Evolutionary conservation across 2,329 filamentous ascomycete genomes (phyloP), one percentile per base, ranked within the genome.

Genomic region (Kalmusia sp.): DNA sequence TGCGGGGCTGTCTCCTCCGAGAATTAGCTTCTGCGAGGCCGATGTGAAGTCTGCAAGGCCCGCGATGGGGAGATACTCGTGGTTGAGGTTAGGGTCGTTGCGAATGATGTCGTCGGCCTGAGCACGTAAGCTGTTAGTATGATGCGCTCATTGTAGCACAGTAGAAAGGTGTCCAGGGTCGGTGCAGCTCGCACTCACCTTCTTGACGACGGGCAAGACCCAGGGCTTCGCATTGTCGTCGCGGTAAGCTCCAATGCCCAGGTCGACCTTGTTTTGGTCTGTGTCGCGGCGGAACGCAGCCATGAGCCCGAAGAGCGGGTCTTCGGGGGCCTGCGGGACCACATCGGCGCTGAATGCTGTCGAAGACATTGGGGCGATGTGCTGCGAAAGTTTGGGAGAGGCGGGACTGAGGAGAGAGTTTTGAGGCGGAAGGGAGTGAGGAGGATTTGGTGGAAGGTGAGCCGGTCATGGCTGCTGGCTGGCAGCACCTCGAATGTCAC

Each of bases 11-110:
- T 90, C 85, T 34, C 77, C 76, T 46, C 95, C 93, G 27, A 98
- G 84, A 55, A 97, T 90, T 66, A 98, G 84, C 80, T 95, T 93
- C 73, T 93, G 91, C 21, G 95, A 93, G 72, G 95, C 96, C 65
- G 86, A 84, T 54, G 92, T 97, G 80, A 97, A 96, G 59, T 88
- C 84, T 51, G 88, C 79, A 54, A 98, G 84, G 71, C 95, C 95
- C 58, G 92, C 90, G 74, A 99, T 99, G 54, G 95, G 93, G 55
- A 96, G 91, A 79, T 99, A 99, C 84, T 99, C 95, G 82, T 99
- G 93, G 81, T 99, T 96, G 67, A 96, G 83, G 55, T 91, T 85
- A 71, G 93, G 92, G 77, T 97, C 92, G 73, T 89, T 89, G 76
- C 88, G 90, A 63, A 98, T 85, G 68, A 92, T 87, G 62, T 95